phyloP scores from a whole-genome alignment of 2,329 filamentous ascomycete genomes.

The Lasiodiplodia sp. region DNA sequence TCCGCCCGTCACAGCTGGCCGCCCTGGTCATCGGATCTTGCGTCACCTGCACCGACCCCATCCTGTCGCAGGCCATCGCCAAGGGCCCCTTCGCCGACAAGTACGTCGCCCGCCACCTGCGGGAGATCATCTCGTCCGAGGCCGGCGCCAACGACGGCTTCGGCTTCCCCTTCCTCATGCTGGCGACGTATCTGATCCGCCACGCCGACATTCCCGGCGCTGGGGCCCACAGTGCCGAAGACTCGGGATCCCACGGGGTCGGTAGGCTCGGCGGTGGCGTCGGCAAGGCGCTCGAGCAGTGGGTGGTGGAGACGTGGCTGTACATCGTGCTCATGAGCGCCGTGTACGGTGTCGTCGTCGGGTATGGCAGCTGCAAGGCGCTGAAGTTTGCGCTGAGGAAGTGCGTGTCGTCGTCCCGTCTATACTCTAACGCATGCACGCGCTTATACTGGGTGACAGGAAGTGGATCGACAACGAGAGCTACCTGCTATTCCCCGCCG shows the following conservation, averaged over 20 bases:
- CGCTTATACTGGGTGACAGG: neutral
- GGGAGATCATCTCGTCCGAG: conserved; percentile 69
- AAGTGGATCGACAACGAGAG: conserved; percentile 1
- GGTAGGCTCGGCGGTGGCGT: conserved; percentile 45
- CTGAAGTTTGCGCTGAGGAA: conserved; percentile 53
- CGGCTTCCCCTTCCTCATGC: conserved; percentile 66
- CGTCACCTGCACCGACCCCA: conserved; percentile 68
- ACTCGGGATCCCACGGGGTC: conserved; percentile 31
- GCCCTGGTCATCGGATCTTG: conserved; percentile 67
- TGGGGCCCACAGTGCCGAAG: conserved; percentile 60
- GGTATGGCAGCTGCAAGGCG: conserved; percentile 56
- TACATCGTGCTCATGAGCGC: conserved; percentile 65
- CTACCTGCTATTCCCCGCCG: neutral
- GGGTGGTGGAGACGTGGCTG: conserved; percentile 67
- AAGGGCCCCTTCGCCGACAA: conserved; percentile 70
- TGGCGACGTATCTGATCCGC: conserved; percentile 64
- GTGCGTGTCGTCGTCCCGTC: conserved; percentile 36
- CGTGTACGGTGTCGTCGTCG: conserved; percentile 61
- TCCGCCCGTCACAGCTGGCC: conserved; percentile 46
- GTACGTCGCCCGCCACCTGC: conserved; percentile 63
- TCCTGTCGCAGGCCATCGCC: conserved; percentile 69
- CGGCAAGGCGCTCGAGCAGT: conserved; percentile 62
- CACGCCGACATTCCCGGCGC: conserved; percentile 54
- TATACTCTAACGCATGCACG: no score
- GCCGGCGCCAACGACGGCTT: conserved; percentile 70